A percentile compares a stretch with the other conserved stretches of the same genome.
phyloP scores from a whole-genome alignment of 2,329 filamentous ascomycete genomes.

The Neofusicoccum parvum region DNA sequence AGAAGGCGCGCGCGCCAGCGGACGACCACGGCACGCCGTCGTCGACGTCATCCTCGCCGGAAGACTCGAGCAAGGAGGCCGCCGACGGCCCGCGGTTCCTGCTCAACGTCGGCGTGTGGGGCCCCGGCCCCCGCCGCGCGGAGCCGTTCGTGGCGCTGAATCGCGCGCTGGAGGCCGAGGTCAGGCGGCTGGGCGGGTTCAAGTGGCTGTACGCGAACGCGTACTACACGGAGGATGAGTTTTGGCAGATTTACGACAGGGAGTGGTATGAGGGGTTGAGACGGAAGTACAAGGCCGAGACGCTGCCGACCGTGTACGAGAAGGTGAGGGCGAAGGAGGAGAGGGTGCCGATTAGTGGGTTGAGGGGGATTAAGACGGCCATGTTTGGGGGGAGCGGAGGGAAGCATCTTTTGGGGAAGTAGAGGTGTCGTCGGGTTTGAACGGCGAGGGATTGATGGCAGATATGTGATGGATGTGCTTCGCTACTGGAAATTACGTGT shows the following conservation, averaged over 20 bases:
- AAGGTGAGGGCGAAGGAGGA: slow-evolving; percentile 19
- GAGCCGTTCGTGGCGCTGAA: slow-evolving; percentile 70
- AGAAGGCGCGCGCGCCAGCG: background rate
- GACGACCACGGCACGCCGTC: background rate
- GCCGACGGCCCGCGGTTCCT: slow-evolving; percentile 26
- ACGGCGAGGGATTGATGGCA: no score
- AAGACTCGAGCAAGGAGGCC: slow-evolving; percentile 4
- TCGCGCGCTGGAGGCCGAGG: slow-evolving; percentile 69
- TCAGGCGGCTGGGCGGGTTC: slow-evolving; percentile 70
- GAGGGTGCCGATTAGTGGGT: slow-evolving; percentile 2
- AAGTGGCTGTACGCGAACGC: slow-evolving; percentile 90
- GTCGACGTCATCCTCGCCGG: slow-evolving; percentile 21
- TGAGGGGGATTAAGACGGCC: slow-evolving; percentile 10
- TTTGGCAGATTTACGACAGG: slow-evolving; percentile 65
- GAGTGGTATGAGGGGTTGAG: slow-evolving; percentile 65
- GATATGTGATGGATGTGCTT: no score
- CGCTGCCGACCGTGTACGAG: slow-evolving; percentile 6
- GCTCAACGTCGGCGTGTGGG: slow-evolving; percentile 71
- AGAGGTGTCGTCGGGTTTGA: background rate
- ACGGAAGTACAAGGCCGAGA: slow-evolving; percentile 60
- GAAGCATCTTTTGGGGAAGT: slow-evolving; percentile 4
- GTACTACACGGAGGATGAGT: slow-evolving; percentile 75
- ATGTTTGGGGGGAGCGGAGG: background rate
- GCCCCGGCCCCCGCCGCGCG: slow-evolving; percentile 63
- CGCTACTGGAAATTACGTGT: background rate